phyloP scores from a whole-genome alignment of 805 yeast genomes.

The Cyberlindnera maritima region DNA sequence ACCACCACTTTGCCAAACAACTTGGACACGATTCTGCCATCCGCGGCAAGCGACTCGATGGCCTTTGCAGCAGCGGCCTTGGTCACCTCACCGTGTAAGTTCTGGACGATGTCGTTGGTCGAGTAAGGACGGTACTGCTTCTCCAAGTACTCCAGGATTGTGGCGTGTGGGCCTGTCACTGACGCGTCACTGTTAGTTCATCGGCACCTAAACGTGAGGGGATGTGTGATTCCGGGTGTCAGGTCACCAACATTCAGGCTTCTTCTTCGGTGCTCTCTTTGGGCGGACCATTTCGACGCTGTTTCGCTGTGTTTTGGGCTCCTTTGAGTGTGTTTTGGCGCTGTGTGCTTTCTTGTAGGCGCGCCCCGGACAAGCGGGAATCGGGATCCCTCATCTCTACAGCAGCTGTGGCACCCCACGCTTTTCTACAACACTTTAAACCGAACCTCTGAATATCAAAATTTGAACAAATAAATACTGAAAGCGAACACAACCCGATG shows the following conservation, averaged over 20 bases:
- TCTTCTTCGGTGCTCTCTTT: background rate
- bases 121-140: slow-evolving; percentile 49
- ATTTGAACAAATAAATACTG: background rate
- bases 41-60: slow-evolving; percentile 34
- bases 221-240: background rate
- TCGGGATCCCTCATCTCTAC: background rate
- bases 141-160: slow-evolving; percentile 37
- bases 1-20: slow-evolving; percentile 43
- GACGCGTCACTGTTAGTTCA: background rate
- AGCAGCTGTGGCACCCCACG: background rate
- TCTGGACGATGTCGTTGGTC: slow-evolving; percentile 42
- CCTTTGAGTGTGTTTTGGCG: too few species aligned
- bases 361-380: background rate
- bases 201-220: too few species aligned
- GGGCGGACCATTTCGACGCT: background rate
- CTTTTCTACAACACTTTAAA: background rate
- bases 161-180: slow-evolving; percentile 28
- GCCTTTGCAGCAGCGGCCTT: slow-evolving; percentile 35
- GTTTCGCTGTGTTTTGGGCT: too few species aligned
- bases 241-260: background rate
- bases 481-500: background rate
- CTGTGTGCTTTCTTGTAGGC: too few species aligned
- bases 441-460: background rate
- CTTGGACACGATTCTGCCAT: slow-evolving; percentile 36
- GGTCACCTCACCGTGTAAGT: slow-evolving; percentile 39